phyloP scores from a whole-genome alignment of 2,329 filamentous ascomycete species.

The Escovopsis sp. region DNA sequence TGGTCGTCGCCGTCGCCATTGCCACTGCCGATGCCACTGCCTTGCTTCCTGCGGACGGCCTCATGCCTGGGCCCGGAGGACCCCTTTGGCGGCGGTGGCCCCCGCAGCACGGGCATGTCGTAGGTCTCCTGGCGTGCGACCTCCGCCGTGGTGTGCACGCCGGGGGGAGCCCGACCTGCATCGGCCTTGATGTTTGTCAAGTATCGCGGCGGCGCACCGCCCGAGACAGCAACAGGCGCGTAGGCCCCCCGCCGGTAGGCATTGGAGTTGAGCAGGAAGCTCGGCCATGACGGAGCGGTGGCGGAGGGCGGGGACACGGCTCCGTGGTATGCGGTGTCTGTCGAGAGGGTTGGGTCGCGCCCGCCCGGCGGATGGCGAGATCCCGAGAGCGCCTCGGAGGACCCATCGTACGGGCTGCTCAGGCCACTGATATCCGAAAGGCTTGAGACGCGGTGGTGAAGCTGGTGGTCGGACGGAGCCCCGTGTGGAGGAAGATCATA shows the following conservation, averaged over 20 bases:
- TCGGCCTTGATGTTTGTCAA: slow-evolving; percentile 8
- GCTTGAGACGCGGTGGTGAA: slow-evolving; percentile 20
- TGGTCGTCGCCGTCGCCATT: slow-evolving; percentile 12
- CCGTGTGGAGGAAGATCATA: slow-evolving; percentile 16
- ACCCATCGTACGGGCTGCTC: slow-evolving; percentile 14
- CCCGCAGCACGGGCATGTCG: slow-evolving; percentile 26
- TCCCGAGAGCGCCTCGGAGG: slow-evolving; percentile 4
- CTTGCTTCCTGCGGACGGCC: slow-evolving; percentile 9
- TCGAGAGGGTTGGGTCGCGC: slow-evolving; percentile 9
- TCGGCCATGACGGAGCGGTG: slow-evolving; percentile 11
- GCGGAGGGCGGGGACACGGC: slow-evolving; percentile 9
- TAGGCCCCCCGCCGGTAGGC: slow-evolving; percentile 11
- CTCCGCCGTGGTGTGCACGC: slow-evolving; percentile 12
- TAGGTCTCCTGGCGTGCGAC: slow-evolving; percentile 26
- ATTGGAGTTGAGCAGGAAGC: slow-evolving; percentile 15
- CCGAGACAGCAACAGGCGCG: slow-evolving; percentile 12
- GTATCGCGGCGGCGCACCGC: slow-evolving; percentile 8
- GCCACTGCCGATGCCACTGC: too few species aligned
- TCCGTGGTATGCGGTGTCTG: slow-evolving; percentile 6
- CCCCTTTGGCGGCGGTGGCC: slow-evolving; percentile 25
- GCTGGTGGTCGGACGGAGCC: slow-evolving; percentile 5
- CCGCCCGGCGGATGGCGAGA: slow-evolving; percentile 14
- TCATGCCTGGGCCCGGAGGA: slow-evolving; percentile 17
- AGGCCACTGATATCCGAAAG: slow-evolving; percentile 19
- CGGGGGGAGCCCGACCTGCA: slow-evolving; percentile 14